Evolutionary conservation across 169 alveolate species (phyloP).

Genomic region (Theileria orientalis): DNA sequence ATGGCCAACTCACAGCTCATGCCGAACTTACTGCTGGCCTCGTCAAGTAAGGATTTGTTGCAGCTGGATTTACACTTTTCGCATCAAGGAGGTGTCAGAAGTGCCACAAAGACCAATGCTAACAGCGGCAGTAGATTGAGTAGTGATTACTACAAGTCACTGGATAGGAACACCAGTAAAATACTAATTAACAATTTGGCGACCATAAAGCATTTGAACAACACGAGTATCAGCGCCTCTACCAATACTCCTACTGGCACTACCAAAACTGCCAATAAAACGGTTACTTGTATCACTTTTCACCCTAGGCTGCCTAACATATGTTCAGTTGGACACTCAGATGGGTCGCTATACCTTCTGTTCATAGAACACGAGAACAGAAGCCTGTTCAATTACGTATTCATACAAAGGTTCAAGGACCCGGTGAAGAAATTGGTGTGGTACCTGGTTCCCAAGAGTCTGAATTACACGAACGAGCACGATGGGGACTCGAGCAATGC

Average conservation of each 20-base stretch:
- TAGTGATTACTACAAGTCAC: no score
- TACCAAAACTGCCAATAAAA: no score
- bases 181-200: no score
- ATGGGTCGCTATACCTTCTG: slow-evolving; percentile 47
- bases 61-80: no score
- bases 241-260: no score
- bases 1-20: not conserved
- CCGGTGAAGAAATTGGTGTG: slow-evolving; percentile 38
- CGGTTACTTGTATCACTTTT: not conserved
- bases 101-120: no score
- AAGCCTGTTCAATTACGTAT: not conserved
- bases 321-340: slow-evolving; percentile 42
- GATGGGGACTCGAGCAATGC: not conserved
- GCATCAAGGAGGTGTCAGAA: no score
- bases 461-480: not conserved
- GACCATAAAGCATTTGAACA: no score
- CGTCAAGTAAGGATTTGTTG: no score
- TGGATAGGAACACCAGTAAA: no score
- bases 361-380: slow-evolving; percentile 44
- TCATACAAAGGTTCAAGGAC: not conserved
- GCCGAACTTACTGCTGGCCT: not conserved
- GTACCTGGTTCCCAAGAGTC: slow-evolving; percentile 11
- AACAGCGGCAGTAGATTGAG: no score
- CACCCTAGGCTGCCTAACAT: slow-evolving; percentile 59
- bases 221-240: no score